These are phyloP conservation scores for Penicillium diatomitis DNA, from an alignment of 495 filamentous ascomycete genomes.

Conservation along the genomic window DNA sequence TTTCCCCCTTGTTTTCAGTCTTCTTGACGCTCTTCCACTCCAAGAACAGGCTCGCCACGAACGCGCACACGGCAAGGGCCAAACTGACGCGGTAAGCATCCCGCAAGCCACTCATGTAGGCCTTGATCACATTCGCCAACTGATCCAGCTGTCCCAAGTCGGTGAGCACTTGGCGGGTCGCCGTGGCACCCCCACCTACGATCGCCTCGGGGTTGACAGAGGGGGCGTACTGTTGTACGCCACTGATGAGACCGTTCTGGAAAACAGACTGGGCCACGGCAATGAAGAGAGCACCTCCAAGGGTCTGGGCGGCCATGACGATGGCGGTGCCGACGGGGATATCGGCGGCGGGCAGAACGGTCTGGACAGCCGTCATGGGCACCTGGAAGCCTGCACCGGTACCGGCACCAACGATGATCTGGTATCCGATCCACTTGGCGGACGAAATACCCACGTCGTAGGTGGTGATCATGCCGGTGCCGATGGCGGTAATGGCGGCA, in stretches of 20 bases:
- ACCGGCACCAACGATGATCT: slow-evolving; percentile 47
- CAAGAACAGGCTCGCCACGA: slow-evolving; percentile 31
- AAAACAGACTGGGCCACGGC: slow-evolving; percentile 56
- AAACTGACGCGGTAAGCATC: slow-evolving; percentile 20
- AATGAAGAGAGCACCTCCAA: slow-evolving; percentile 61
- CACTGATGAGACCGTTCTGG: slow-evolving; percentile 46
- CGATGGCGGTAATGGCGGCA: slow-evolving; percentile 45
- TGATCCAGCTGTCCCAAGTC: slow-evolving; percentile 15
- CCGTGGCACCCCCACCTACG: slow-evolving; percentile 25
- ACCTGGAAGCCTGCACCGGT: slow-evolving; percentile 44
- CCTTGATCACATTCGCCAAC: slow-evolving; percentile 15
- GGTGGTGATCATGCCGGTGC: slow-evolving; percentile 55
- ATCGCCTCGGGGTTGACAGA: slow-evolving; percentile 30
- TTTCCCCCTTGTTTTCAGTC: slow-evolving; percentile 7
- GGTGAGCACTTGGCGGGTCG: slow-evolving; percentile 38
- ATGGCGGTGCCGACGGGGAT: slow-evolving; percentile 31
- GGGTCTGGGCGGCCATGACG: slow-evolving; percentile 60
- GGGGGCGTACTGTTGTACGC: slow-evolving; percentile 31
- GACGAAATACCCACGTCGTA: slow-evolving; percentile 34
- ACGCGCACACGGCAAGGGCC: slow-evolving; percentile 26
- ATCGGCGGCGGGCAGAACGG: slow-evolving; percentile 14
- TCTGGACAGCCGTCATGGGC: slow-evolving; percentile 23
- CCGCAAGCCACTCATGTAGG: slow-evolving; percentile 22
- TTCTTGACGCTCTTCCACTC: slow-evolving; percentile 45
- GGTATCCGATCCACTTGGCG: slow-evolving; percentile 50